phyloP scores from a whole-genome alignment of 1,284 basidiomycete species.

The Ustilago curta region DNA sequence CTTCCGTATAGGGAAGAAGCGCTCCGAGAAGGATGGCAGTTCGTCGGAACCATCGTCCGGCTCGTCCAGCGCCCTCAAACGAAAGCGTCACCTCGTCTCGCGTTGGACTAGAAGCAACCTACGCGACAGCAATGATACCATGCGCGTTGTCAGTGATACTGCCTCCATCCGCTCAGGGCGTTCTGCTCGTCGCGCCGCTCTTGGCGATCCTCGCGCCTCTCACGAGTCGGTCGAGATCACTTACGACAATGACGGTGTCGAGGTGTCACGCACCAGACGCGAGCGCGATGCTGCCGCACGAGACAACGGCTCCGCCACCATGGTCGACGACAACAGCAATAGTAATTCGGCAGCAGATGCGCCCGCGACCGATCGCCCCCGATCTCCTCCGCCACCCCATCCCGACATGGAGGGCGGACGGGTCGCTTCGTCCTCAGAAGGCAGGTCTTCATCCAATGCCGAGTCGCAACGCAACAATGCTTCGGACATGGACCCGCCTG shows the following conservation, averaged over 20 bases:
- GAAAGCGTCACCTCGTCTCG: constrained; percentile 37
- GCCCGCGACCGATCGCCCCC: constrained; percentile 3
- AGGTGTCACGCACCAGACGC: neutral
- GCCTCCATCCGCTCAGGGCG: constrained; percentile 31
- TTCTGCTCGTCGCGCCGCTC: constrained; percentile 18
- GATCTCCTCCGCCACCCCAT: constrained; percentile 49
- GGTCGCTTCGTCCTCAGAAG: neutral
- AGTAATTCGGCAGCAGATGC: neutral
- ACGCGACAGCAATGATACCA: constrained; percentile 32
- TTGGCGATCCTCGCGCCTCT: constrained; percentile 25
- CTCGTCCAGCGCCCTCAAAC: constrained; percentile 42
- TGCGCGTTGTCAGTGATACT: constrained; percentile 28
- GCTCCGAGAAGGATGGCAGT: constrained; percentile 27
- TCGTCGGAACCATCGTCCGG: constrained; percentile 40
- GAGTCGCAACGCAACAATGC: constrained; percentile 4
- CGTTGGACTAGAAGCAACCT: constrained; percentile 40
- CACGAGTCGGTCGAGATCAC: constrained; percentile 36
- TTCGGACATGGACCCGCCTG: constrained; percentile 6
- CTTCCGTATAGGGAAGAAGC: constrained; percentile 28
- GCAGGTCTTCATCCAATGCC: constrained; percentile 12
- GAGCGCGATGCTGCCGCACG: constrained; percentile 4
- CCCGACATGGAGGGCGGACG: constrained; percentile 18
- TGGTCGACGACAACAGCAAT: neutral
- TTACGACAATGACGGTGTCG: constrained; percentile 26
- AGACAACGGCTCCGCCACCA: neutral